Base-by-base conservation (phyloP, 106 monocot genomes). In the Xerophyta viscosa region DNA sequence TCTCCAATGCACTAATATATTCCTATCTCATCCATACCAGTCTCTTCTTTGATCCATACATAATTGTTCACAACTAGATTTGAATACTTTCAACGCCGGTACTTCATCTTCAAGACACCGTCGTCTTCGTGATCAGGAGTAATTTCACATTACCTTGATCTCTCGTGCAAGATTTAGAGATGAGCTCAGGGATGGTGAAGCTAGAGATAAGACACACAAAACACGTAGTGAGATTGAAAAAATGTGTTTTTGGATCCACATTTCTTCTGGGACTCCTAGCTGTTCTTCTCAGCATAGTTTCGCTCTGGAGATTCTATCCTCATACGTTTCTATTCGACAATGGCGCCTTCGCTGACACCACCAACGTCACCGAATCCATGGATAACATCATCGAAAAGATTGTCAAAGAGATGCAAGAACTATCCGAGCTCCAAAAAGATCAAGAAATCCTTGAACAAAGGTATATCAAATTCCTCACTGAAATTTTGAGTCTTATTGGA, bases 311-410 rank as follows among this genome's bases (percentile, higher is more conserved):
- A 30, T 66, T 70, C 69, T 62, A 80, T 33, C 39, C 55, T 10
- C 61, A 62, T 23, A 58, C 27, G 27, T 58, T 57, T 46, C 27
- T 33, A 41, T 62, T 62, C 31, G 62, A 17, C 47, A 54, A 28
- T 46, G 43, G 17, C 27, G 14, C 50, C 31, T 26, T 46, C 39
- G 36, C 37, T 19, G 49, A 33, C 29, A 15, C 9, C 44, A 47
- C 37, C 4, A 37, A 3, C 43, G 28, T 48, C 11, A 13, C 39
- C 37, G 27, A 64, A 11, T 23, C 53, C 44, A 41, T 62, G 5
- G 71, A 70, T 5, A 56, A 1, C 39, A 65, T 87, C 55, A 50
- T 78, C 2, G 31, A 50, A 2, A 77, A 82, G 31, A 52, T 86
- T 20, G 49, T 54, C 22, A 47, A 60, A 9, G 62, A 88, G 62